Evolutionary conservation across 441 rosid genomes (phyloP), one percentile per base, ranked within the genome.

Genomic region (Gossypium gossypioides): DNA sequence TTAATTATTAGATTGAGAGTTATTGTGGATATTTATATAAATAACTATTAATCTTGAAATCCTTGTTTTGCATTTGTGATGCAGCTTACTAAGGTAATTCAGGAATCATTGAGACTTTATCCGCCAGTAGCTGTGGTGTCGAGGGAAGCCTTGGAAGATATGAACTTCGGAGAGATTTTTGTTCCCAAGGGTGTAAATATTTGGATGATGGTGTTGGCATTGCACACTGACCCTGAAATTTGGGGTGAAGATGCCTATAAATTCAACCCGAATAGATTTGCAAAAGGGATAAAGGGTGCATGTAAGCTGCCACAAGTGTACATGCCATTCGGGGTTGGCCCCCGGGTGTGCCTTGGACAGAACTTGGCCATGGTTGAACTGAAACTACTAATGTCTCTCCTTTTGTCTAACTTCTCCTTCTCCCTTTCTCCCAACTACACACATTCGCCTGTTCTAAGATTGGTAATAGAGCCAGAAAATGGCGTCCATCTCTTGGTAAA

Each of bases 21-120:
- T 54, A 0, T 7, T 37, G 10, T 37, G 42, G 42, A 37, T 37
- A 37, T 37, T 37, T 37, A 37, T 37, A 37, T 37, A 37, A 37
- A 37, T 7, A 37, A 37, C 42, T 37, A 37, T 1, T 37, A 57
- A 57, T 10, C 63, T 13, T 25, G 37, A 25, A 13, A 58, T 57
- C 18, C 63, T 58, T 58, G 16, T 24, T 25, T 25, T 58, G 10
- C 10, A 37, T 37, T 16, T 25, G 16, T 25, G 25, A 58, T 58
- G 77, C 88, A 89, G 91, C 81, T 91, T 4, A 85, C 82, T 1
- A 89, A 86, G 95, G 95, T 87, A 40, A 86, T 89, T 8, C 81
- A 89, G 3, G 97, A 91, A 74, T 67, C 95, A 3, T 62, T 91
- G 63, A 79, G 97, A 32, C 77, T 91, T 25, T 91, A 91, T 48